Conservation (phyloP, 2,329 filamentous ascomycete species). For the Claviceps citrina region DNA sequence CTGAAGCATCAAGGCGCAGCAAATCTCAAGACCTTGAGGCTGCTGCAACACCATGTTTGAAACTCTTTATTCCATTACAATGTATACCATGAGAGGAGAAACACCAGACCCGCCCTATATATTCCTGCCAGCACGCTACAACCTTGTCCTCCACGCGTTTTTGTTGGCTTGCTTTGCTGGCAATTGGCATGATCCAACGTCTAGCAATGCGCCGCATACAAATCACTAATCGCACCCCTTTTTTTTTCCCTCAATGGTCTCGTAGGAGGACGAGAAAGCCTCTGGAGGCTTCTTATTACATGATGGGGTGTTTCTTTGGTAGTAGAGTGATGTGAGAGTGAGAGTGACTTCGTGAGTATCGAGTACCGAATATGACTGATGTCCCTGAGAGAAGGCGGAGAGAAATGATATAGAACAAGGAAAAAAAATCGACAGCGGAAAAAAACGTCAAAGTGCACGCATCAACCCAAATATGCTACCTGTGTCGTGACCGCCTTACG, state of each 20-base stretch:
- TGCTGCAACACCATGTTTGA: constrained; percentile 1
- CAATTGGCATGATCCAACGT: not conserved
- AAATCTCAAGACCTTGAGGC: not conserved
- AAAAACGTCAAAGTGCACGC: constrained; percentile 15
- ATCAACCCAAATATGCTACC: constrained; percentile 20
- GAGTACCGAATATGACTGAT: not conserved
- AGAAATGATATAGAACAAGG: constrained; percentile 11
- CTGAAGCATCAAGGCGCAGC: not conserved
- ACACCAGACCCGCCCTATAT: constrained; percentile 14
- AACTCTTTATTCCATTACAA: constrained; percentile 21
- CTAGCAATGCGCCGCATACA: constrained; percentile 1
- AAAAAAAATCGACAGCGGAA: constrained; percentile 11
- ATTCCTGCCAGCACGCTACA: constrained; percentile 6
- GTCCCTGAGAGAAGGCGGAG: constrained; percentile 8
- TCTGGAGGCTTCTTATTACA: constrained; percentile 2
- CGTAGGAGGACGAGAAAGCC: not conserved
- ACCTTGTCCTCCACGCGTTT: constrained; percentile 1
- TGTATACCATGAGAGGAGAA: constrained; percentile 17
- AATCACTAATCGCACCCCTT: not conserved
- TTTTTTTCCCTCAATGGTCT: constrained; percentile 1
- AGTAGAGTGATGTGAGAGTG: constrained; percentile 1
- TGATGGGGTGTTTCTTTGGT: not conserved
- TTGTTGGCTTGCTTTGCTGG: constrained; percentile 3
- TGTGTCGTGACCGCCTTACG: constrained; percentile 22
- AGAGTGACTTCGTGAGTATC: not conserved